Evolutionary conservation across 805 yeast species (phyloP), one percentile per base, ranked within the genome.

Genomic region (Zygoascus biomembranicola): DNA sequence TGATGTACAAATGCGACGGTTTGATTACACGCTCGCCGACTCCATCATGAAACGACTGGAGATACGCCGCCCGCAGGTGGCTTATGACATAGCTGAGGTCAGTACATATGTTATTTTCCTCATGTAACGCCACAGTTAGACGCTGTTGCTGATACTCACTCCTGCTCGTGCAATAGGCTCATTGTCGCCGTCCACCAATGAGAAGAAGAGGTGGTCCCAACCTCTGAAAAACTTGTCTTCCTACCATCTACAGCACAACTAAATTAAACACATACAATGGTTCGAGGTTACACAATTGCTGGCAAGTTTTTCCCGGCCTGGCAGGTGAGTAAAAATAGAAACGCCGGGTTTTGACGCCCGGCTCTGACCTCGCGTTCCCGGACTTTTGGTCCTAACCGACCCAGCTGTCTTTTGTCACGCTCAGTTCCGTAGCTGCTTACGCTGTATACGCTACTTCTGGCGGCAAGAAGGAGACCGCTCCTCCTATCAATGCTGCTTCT

Each of bases 291-390:
- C 78, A 76, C 76, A 57, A 85, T 90, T 63, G 75, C 89, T 65
- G 98, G 98, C 57, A 88, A 78, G 75, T 72, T 87, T 59, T 82
- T 90, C 65, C 89, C 82, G 65, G 81, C 97, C 57, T 92, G 90
- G 74, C 85, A 81, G 61, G 81, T 77, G 73, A 39, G 79, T 73
- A 11, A 20, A 4, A 10, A n/a, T 43, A 18, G 8, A 9, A n/a
- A 10, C n/a, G n/a, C n/a, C n/a, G n/a, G n/a, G n/a, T n/a, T n/a
- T n/a, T n/a, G n/a, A n/a, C n/a, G n/a, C n/a, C n/a, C n/a, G n/a
- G n/a, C n/a, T n/a, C n/a, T n/a, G n/a, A n/a, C n/a, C n/a, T n/a
- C n/a, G n/a, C n/a, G n/a, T n/a, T n/a, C 28, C 28, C 28, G 28
- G 28, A 4, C 4, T 3, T 37, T 8, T 8, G n/a, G 42, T 23